These are phyloP conservation scores for Sarocladium kiliense DNA, from an alignment of 2,329 filamentous ascomycete species.

Conservation along the genomic window DNA sequence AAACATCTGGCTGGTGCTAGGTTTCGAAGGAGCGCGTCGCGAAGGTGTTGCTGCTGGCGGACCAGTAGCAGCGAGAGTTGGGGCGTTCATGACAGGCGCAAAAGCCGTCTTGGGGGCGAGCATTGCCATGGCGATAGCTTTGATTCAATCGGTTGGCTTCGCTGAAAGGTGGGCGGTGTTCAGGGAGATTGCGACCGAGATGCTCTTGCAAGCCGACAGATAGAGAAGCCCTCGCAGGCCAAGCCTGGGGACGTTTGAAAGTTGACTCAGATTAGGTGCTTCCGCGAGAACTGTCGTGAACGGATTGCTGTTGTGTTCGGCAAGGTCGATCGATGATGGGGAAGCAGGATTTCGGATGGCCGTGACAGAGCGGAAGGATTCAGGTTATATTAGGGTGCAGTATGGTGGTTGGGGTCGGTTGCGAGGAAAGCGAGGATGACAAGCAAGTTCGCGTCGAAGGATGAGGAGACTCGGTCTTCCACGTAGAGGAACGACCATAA, in stretches of 20 bases:
- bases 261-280: not conserved
- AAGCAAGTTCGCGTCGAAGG: not conserved
- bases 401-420: not conserved
- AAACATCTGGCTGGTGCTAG: conserved; percentile 52
- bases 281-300: not conserved
- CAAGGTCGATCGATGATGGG: not conserved
- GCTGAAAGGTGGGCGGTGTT: not conserved
- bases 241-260: not conserved
- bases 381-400: not conserved
- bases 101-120: conserved; percentile 71
- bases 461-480: not conserved
- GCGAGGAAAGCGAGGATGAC: not conserved
- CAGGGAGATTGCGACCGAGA: too few relatives aligned
- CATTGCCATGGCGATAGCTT: conserved; percentile 60
- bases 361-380: not conserved
- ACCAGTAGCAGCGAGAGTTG: conserved; percentile 39
- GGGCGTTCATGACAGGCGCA: conserved; percentile 45
- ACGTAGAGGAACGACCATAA: not conserved
- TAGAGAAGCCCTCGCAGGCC: not conserved
- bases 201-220: too few relatives aligned
- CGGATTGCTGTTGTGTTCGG: not conserved
- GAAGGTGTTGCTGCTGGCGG: conserved; percentile 42
- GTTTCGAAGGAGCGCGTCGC: conserved; percentile 45
- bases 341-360: not conserved
- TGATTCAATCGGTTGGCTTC: not conserved